Evolutionary conservation across 495 filamentous ascomycete species (phyloP).

Genomic region (Daldinia vernicosa): DNA sequence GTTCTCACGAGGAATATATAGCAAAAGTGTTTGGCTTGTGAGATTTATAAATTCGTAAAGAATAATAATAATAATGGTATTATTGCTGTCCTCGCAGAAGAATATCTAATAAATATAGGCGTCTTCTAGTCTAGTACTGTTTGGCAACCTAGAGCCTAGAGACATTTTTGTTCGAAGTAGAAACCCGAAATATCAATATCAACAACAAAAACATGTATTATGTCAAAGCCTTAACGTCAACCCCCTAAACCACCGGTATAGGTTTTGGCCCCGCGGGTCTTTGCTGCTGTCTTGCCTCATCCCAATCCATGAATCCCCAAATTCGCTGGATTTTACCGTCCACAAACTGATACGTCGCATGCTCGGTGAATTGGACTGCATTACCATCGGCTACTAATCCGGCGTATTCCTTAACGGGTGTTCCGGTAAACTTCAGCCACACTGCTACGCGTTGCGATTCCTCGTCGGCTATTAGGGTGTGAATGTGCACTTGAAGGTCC

Average conservation of each 20-base stretch:
- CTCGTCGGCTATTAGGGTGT: constrained; percentile 32
- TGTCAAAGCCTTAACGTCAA: background rate
- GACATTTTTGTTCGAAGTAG: background rate
- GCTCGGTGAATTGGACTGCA: constrained; percentile 29
- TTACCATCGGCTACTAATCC: constrained; percentile 24
- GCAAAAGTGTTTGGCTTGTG: background rate
- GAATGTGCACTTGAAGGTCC: constrained; percentile 31
- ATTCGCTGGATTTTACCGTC: constrained; percentile 36
- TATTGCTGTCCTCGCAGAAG: background rate
- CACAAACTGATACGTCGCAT: constrained; percentile 38
- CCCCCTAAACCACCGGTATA: constrained; percentile 9
- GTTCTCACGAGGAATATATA: background rate
- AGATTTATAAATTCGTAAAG: background rate
- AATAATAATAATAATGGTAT: background rate
- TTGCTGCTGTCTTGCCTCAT: constrained; percentile 30
- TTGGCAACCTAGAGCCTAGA: background rate
- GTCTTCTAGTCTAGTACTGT: background rate
- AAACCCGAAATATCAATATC: background rate
- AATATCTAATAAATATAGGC: background rate
- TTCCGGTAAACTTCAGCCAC: constrained; percentile 37
- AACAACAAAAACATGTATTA: background rate
- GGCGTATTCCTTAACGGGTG: constrained; percentile 26
- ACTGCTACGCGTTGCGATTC: constrained; percentile 32
- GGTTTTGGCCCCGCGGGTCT: constrained; percentile 1
- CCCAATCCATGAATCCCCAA: constrained; percentile 37